Evolutionary conservation across 2,329 filamentous ascomycete species (phyloP), one percentile per base, ranked within the genome.

Genomic region (Nothomitra cinnamomea): DNA sequence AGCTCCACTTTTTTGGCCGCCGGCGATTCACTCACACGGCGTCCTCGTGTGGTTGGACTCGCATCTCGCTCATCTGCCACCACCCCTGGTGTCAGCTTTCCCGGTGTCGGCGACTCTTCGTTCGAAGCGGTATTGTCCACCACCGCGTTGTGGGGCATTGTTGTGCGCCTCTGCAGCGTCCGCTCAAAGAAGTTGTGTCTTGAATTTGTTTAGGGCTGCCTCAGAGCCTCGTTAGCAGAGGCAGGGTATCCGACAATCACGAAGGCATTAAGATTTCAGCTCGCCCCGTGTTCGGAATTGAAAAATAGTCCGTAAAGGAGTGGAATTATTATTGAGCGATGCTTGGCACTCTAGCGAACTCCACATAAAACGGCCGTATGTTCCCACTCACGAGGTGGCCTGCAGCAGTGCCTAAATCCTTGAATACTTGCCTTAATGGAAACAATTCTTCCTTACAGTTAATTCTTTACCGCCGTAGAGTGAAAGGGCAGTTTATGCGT

Each of bases 1-100:
- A 80, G 68, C 61, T 82, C 78, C 19, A 4, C 42, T 13, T 35
- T 15, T 24, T 43, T 41, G 40, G 4, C 24, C 45, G 19, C 32
- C 32, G 13, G 15, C 24, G 19, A 25, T 22, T 17, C 10, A 41
- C n/a, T 28, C 21, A 17, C 15, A 35, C 24, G 17, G 19, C 5
- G 36, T 19, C 41, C 41, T 45, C 41, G 17, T 24, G 17, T 13
- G 24, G 43, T 10, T 5, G 43, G 12, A 47, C n/a, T 25, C 13
- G 5, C 21, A 47, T 25, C 25, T n/a, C 25, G 6, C 5, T 49
- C 19, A 17, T 8, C 28, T 21, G 22, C 45, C 19, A 12, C 45
- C 25, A 15, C 13, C 32, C 22, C 24, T 15, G 45, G 13, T 4
- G 4, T 19, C 13, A 19, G 41, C 41, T 45, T 45, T 19, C 4